Evolutionary conservation across 305 asterid genomes (phyloP), one percentile per base, ranked within the genome.

Genomic region (Fraxinus xanthoxyloides): DNA sequence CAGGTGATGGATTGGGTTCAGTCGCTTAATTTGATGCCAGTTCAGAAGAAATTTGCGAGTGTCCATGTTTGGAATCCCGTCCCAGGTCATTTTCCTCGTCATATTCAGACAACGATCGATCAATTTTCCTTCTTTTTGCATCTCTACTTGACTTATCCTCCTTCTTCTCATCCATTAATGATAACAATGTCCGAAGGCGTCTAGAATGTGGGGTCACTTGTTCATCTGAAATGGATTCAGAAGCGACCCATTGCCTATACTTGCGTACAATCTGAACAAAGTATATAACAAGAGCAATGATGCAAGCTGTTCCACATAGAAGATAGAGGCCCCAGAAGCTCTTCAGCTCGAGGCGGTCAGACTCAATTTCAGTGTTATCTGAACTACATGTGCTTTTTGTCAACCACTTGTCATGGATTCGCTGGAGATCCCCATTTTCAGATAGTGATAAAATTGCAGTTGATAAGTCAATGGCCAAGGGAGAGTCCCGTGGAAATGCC

Each of bases 401-500:
- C 78, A 95, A 81, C 98, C 98, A 93, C 78, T 93, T 92, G 85
- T 93, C 84, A 77, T 91, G 96, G 81, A 95, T 90, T 77, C 93
- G 82, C 32, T 95, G 95, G 79, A 95, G 94, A 54, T 92, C 93
- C 32, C 97, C 97, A 12, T 83, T 93, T 86, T 94, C 97, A 5
- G 98, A 87, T 10, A 94, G 92, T 48, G 91, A 86, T 21, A 92
- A 81, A 24, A 93, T 92, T 15, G 98, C 93, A 13, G 97, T 93
- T 17, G 97, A 92, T 74, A 94, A 77, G 89, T 92, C 97, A 3
- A 89, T 78, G 6, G 97, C 92, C 76, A 94, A 87, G 4, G 97
- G 97, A 77, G 97, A 93, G 72, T 89, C 98, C 46, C 90, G 89
- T 1, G 92, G 92, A 82, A 93, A 94, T 40, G 93, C 97, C 98